A percentile compares a stretch with the other conserved stretches of the same genome.
phyloP scores from a whole-genome alignment of 768 basidiomycete genomes.

The Phaeotremella fagi region DNA sequence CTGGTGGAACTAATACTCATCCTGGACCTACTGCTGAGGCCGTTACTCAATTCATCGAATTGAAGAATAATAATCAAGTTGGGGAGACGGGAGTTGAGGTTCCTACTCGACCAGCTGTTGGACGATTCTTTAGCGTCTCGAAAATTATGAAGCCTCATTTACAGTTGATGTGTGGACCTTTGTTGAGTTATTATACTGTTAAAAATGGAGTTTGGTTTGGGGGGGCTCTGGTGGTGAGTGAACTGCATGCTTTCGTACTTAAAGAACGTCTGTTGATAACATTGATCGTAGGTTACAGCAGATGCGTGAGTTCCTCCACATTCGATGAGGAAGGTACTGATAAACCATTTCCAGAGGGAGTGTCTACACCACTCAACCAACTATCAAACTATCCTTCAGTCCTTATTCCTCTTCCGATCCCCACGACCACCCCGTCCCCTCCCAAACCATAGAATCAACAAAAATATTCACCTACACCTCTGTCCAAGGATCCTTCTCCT shows the following conservation, averaged over 20 bases:
- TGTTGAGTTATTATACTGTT: slow-evolving; percentile 84
- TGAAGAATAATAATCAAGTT: neutral
- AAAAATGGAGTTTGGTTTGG: slow-evolving; percentile 80
- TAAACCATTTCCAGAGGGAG: slow-evolving; percentile 14
- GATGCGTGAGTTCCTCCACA: slow-evolving; percentile 16
- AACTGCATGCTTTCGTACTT: slow-evolving; percentile 68
- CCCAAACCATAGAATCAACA: slow-evolving; percentile 10
- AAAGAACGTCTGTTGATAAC: slow-evolving; percentile 50
- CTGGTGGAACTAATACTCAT: slow-evolving; percentile 27
- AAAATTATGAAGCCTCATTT: slow-evolving; percentile 70
- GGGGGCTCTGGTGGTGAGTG: slow-evolving; percentile 69
- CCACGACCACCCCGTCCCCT: slow-evolving; percentile 3
- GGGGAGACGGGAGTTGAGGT: neutral
- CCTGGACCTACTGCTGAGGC: slow-evolving; percentile 36
- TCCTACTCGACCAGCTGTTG: slow-evolving; percentile 4
- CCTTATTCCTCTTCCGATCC: slow-evolving; percentile 21
- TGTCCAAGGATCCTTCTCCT: slow-evolving; percentile 68
- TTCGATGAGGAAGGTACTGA: slow-evolving; percentile 1
- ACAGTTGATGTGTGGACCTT: slow-evolving; percentile 76
- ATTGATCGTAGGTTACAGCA: slow-evolving; percentile 16
- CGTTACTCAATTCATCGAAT: slow-evolving; percentile 11
- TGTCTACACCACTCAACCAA: slow-evolving; percentile 28
- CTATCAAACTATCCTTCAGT: slow-evolving; percentile 26
- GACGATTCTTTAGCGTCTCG: slow-evolving; percentile 10
- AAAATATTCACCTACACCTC: slow-evolving; percentile 9